A percentile compares a stretch with the other conserved stretches of the same genome.
These are phyloP conservation scores for Fusarium goolgardi DNA, from an alignment of 2,329 filamentous ascomycete genomes.

Conservation along the genomic window DNA sequence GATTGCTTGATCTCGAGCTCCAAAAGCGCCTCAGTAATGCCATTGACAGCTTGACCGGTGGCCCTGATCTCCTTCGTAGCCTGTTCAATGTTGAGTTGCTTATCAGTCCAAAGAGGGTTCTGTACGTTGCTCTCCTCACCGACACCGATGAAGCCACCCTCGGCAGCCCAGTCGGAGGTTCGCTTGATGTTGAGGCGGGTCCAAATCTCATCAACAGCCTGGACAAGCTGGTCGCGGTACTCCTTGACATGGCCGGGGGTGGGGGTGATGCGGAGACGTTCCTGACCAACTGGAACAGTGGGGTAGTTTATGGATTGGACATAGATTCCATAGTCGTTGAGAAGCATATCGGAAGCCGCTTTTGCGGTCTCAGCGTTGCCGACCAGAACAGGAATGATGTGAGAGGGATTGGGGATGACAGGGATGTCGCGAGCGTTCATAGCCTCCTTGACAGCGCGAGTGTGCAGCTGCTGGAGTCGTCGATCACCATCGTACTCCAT, in stretches of 20 bases:
- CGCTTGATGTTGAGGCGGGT: constrained; percentile 88
- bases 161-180: constrained; percentile 88
- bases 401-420: constrained; percentile 96
- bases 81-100: constrained; percentile 82
- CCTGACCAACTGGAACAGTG: constrained; percentile 97
- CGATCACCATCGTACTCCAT: constrained; percentile 86
- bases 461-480: constrained; percentile 94
- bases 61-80: constrained; percentile 70
- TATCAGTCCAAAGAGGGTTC: constrained; percentile 89
- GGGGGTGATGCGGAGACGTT: constrained; percentile 93
- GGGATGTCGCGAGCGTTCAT: constrained; percentile 85
- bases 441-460: constrained; percentile 89
- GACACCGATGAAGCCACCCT: constrained; percentile 95
- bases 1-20: constrained; percentile 62
- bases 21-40: constrained; percentile 69
- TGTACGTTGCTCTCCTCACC: constrained; percentile 74
- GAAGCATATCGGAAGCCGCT: constrained; percentile 88
- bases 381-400: constrained; percentile 94
- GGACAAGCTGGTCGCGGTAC: constrained; percentile 85
- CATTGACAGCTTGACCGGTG: constrained; percentile 51
- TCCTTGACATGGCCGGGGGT: constrained; percentile 91
- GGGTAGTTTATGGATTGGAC: constrained; percentile 99
- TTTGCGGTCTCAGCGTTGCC: constrained; percentile 95
- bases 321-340: constrained; percentile 92
- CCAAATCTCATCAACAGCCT: constrained; percentile 90